These are phyloP conservation scores for Coniophora puteana DNA, from an alignment of 1,284 basidiomycete species.

Conservation along the genomic window DNA sequence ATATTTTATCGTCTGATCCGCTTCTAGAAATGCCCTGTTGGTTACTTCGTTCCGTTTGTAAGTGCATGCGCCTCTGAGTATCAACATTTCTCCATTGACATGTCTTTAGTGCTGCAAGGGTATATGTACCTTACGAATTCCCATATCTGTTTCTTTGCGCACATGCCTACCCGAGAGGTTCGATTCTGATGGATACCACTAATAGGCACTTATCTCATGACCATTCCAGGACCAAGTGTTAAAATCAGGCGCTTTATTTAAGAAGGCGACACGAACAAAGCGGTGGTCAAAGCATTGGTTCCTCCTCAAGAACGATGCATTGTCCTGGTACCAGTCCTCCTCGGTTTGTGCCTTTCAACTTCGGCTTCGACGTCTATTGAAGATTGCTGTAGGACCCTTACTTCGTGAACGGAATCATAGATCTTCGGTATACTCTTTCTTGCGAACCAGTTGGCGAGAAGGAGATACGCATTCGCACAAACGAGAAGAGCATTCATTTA, in stretches of 20 bases:
- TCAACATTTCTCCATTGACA: slow-evolving; percentile 9
- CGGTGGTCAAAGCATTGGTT: slow-evolving; percentile 94
- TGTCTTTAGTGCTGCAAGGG: slow-evolving; percentile 83
- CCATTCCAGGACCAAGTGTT: slow-evolving; percentile 71
- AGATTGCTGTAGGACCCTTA: slow-evolving; percentile 74
- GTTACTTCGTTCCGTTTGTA: slow-evolving; percentile 81
- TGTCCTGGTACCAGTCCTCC: slow-evolving; percentile 95
- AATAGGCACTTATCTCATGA: slow-evolving; percentile 10
- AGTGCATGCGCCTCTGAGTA: slow-evolving; percentile 33
- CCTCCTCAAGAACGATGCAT: slow-evolving; percentile 86
- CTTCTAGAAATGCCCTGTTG: slow-evolving; percentile 80
- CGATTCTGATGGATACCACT: slow-evolving; percentile 12
- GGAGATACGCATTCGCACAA: slow-evolving; percentile 77
- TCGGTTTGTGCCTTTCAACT: slow-evolving; percentile 51
- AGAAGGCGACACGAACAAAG: slow-evolving; percentile 83
- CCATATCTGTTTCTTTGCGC: slow-evolving; percentile 95
- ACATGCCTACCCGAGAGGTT: slow-evolving; percentile 87
- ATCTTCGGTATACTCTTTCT: slow-evolving; percentile 87
- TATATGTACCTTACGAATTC: slow-evolving; percentile 94
- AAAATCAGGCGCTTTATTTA: slow-evolving; percentile 82
- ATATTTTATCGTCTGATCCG: slow-evolving; percentile 15
- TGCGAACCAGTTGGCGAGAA: slow-evolving; percentile 77
- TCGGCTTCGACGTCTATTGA: slow-evolving; percentile 7
- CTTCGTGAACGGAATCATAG: slow-evolving; percentile 93
- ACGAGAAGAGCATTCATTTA: slow-evolving; percentile 71